Evolutionary conservation across 768 basidiomycete species (phyloP).

Genomic region (Boletus coccyginus): DNA sequence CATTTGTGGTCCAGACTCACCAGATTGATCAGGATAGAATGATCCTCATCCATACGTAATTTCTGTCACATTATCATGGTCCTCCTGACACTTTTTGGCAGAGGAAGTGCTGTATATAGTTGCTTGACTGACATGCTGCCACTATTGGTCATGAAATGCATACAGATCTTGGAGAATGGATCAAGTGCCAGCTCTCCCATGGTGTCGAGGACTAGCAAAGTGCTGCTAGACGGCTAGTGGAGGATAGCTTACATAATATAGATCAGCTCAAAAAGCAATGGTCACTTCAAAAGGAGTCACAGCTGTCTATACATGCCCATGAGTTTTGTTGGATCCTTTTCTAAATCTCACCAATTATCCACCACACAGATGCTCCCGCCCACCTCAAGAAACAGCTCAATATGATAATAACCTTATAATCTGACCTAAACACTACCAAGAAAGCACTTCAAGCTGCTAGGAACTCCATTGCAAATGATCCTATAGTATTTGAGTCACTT

Average conservation of each 20-base stretch:
- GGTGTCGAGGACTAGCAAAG: conserved; percentile 8
- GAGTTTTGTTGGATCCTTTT: background rate
- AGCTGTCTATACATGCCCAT: conserved; percentile 30
- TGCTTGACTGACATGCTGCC: conserved; percentile 32
- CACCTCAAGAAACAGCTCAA: background rate
- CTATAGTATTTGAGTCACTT: too few relatives aligned
- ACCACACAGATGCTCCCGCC: background rate
- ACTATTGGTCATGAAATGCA: background rate
- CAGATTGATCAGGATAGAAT: conserved; percentile 34
- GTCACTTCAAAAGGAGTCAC: conserved; percentile 31
- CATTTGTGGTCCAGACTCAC: conserved; percentile 33
- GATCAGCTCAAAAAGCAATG: conserved; percentile 30
- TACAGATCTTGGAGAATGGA: conserved; percentile 26
- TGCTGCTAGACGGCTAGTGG: conserved; percentile 4
- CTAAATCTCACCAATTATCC: background rate
- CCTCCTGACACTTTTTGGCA: background rate
- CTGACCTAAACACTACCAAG: too few relatives aligned
- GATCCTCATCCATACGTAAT: too few relatives aligned
- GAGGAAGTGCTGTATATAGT: conserved; percentile 29
- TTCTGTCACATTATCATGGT: background rate
- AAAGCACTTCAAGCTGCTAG: too few relatives aligned
- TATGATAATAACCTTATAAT: background rate
- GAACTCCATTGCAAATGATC: too few relatives aligned
- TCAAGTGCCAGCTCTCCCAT: too few relatives aligned
- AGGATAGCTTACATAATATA: conserved; percentile 10